Evolutionary conservation across 768 basidiomycete species (phyloP), one percentile per base, ranked within the genome.

Genomic region (Leccinum disarticulatum): DNA sequence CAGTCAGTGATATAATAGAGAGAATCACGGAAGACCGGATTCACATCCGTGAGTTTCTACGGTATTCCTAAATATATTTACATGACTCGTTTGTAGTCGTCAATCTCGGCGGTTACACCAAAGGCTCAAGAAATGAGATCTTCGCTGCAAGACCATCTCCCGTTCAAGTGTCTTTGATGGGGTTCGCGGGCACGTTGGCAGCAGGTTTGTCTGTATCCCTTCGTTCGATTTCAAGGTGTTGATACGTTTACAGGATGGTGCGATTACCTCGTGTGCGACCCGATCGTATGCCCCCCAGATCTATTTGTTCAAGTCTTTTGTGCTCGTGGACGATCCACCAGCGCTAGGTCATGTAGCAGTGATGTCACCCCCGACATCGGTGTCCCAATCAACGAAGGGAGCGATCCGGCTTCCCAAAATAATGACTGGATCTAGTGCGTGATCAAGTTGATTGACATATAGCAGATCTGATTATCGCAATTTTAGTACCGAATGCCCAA

Each of bases 101-200:
- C 54, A 80, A 81, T 58, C 64, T 80, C 2, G 79, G 77, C 5
- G 81, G 81, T 10, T 83, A 83, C 60, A 83, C 81, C 31, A 83
- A 81, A 64, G 82, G 80, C 15, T 77, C 81, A 2, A 68, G 76
- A 57, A 83, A 83, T 58, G 81, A 83, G 54, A 74, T 83, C 17
- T 83, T 83, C 50, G 82, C 82, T 14, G 79, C 77, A 1, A 74
- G 81, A 27, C 78, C 80, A 15, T 75, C 76, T 52, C 82, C 81
- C 3, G 67, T 83, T 10, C 81, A 83, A 64, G 70, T 82, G 54
- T 79, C 79, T 38, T 64, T 80, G 19, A 81, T 83, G 76, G 81
- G 81, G 17, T 83, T 79, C 54, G 81, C 82, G 5, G 81, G 82
- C 15, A 81, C 81, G 4, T 62, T 81, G 10, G 76, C 68, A 54